Conservation (phyloP, 2,329 filamentous ascomycete genomes). For the Xylaria sp. region DNA sequence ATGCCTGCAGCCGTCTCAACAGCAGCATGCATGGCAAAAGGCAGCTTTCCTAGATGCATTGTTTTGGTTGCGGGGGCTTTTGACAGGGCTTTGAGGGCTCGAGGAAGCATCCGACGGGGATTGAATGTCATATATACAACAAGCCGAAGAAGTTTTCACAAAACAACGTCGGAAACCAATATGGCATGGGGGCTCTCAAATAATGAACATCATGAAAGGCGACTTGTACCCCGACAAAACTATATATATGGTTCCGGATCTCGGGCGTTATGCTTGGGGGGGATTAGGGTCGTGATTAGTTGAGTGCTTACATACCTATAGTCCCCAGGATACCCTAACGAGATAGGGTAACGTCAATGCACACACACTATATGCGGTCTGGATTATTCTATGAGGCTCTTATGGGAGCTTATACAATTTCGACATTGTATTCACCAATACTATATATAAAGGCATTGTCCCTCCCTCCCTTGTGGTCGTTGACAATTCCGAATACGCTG, state of each 20-base stretch:
- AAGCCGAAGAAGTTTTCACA: background rate
- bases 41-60: slow-evolving; percentile 42
- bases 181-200: background rate
- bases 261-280: background rate
- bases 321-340: too few relatives aligned
- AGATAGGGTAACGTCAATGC: too few relatives aligned
- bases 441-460: background rate
- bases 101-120: background rate
- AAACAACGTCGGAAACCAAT: too few relatives aligned
- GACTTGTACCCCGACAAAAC: background rate
- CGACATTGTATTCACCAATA: too few relatives aligned
- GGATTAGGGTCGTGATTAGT: background rate
- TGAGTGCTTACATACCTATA: background rate
- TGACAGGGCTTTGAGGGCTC: background rate
- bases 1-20: slow-evolving; percentile 56
- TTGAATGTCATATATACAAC: background rate
- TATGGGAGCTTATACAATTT: too few relatives aligned
- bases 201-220: background rate
- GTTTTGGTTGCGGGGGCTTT: background rate
- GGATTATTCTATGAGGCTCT: too few relatives aligned
- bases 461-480: background rate
- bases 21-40: slow-evolving; percentile 53
- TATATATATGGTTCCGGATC: background rate
- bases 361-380: too few relatives aligned
- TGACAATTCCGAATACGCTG: background rate